Base-by-base conservation (phyloP, 2,329 filamentous ascomycete species). In the Penicillium rolfsii region DNA sequence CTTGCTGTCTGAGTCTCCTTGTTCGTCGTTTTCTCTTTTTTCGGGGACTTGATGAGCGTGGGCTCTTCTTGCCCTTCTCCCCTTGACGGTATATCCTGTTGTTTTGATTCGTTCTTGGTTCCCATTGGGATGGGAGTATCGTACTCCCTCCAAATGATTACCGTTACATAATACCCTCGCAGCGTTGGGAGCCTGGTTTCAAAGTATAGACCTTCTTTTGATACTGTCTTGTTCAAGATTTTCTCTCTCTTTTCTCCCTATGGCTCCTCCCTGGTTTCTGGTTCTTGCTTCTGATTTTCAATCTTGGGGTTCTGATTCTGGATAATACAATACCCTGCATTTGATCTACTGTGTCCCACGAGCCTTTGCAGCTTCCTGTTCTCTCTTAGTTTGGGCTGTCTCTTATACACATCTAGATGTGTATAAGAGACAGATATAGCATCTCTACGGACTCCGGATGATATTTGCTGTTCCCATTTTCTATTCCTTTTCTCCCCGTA, bases 301-400 rank as follows among this genome's bases (percentile, higher is more conserved):
- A 22, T 22, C 19, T 22, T 22, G 19, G 45, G 46, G 46, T 50
- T 50, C n/a, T 50, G 46, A 12, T 50, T 36, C 52, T 64, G 64
- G 63, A 63, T 60, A 68, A 68, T 69, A 68, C 66, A 68, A 68
- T 69, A 68, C 66, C 67, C 67, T 68, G 66, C 67, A 68, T 69
- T 69, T 50, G 46, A 50, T 30, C 46, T 50, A 52, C 22, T 59
- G 55, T 52, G 35, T 22, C 40, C 52, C 41, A 59, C 48, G 48
- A 52, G 55, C 48, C 55, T 52, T 30, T 36, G 11, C 12, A 14
- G 33, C 55, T 53, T 57, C 28, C 24, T 38, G 53, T 52, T 40
- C 28, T 28, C 33, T 26, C 11, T 26, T 26, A 38, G 19, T 26
- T 16, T 50, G 53, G 57, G n/a, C n/a, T n/a, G n/a, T n/a, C n/a